These are phyloP conservation scores for Aspergillus tubingensis DNA, from an alignment of 2,329 filamentous ascomycete genomes.

Conservation along the genomic window DNA sequence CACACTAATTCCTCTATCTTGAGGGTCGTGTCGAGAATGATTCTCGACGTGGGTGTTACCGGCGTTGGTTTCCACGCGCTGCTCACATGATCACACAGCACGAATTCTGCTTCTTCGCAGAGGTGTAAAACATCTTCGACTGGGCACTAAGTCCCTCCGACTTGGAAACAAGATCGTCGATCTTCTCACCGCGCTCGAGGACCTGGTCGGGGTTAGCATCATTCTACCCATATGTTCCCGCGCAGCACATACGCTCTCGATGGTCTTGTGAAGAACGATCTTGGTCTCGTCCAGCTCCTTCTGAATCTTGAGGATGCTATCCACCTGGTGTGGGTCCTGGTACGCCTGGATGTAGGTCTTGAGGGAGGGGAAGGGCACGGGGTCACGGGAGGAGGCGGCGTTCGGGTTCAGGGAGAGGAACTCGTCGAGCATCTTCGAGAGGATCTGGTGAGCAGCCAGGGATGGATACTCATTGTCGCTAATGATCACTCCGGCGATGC, in stretches of 20 bases:
- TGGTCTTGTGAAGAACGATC: slow-evolving; percentile 95
- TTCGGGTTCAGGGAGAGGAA: slow-evolving; percentile 75
- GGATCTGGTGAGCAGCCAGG: slow-evolving; percentile 80
- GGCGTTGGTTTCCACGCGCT: neutral
- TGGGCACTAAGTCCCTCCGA: slow-evolving; percentile 85
- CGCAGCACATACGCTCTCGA: slow-evolving; percentile 57
- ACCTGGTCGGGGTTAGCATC: slow-evolving; percentile 23
- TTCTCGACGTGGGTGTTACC: neutral
- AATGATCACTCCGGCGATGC: slow-evolving; percentile 75
- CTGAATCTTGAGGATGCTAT: slow-evolving; percentile 94
- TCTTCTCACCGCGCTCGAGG: slow-evolving; percentile 91
- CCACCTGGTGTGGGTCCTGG: slow-evolving; percentile 84
- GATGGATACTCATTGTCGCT: slow-evolving; percentile 73
- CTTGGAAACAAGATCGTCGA: slow-evolving; percentile 90
- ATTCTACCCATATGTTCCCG: neutral
- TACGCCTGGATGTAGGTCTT: slow-evolving; percentile 77
- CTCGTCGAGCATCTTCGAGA: slow-evolving; percentile 84
- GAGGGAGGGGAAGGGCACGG: slow-evolving; percentile 67
- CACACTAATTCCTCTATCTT: neutral
- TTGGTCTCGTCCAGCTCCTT: slow-evolving; percentile 97
- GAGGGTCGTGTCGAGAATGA: neutral
- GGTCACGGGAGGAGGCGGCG: slow-evolving; percentile 48
- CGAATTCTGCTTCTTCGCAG: slow-evolving; percentile 77
- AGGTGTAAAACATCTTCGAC: slow-evolving; percentile 95
- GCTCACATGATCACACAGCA: slow-evolving; percentile 69